These are phyloP conservation scores for Mortierella sp. DNA, from an alignment of 371 early-diverging fungal species.

Conservation along the genomic window DNA sequence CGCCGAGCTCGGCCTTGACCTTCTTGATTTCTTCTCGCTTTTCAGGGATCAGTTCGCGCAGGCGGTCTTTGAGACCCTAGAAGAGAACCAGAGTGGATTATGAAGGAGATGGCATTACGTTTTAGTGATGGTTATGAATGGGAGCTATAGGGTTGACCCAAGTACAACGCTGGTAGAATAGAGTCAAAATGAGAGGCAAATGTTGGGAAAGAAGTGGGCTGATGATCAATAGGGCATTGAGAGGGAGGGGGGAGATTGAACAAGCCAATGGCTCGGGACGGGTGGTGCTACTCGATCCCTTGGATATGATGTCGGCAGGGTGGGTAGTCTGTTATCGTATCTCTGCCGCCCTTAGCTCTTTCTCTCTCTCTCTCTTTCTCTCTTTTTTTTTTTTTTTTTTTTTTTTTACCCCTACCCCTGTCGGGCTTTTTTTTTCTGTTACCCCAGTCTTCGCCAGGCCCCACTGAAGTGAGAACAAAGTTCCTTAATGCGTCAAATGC, in stretches of 20 bases:
- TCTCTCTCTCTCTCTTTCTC: not conserved
- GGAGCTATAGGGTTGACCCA: not conserved
- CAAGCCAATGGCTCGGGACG: too few relatives aligned
- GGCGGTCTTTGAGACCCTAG: slow-evolving; percentile 86
- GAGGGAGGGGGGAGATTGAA: too few relatives aligned
- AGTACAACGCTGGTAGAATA: too few relatives aligned
- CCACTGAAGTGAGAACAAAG: not conserved
- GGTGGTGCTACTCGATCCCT: too few relatives aligned
- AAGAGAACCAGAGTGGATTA: not conserved
- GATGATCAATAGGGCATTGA: not conserved
- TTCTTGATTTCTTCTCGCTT: slow-evolving; percentile 92
- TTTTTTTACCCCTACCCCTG: not conserved
- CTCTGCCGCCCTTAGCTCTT: not conserved
- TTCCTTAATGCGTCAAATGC: not conserved
- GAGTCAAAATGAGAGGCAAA: not conserved
- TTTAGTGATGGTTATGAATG: not conserved
- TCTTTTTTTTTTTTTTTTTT: slow-evolving; percentile 7
- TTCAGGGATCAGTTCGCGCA: slow-evolving; percentile 89
- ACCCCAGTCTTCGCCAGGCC: not conserved
- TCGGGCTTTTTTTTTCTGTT: slow-evolving; percentile 1
- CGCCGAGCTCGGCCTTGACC: slow-evolving; percentile 87
- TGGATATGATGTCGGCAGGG: too few relatives aligned
- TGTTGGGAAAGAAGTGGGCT: not conserved
- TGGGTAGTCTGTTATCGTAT: too few relatives aligned
- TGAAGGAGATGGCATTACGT: not conserved